Evolutionary conservation across 176 grass and related monocot genomes (phyloP).

Genomic region (Chloris gayana): DNA sequence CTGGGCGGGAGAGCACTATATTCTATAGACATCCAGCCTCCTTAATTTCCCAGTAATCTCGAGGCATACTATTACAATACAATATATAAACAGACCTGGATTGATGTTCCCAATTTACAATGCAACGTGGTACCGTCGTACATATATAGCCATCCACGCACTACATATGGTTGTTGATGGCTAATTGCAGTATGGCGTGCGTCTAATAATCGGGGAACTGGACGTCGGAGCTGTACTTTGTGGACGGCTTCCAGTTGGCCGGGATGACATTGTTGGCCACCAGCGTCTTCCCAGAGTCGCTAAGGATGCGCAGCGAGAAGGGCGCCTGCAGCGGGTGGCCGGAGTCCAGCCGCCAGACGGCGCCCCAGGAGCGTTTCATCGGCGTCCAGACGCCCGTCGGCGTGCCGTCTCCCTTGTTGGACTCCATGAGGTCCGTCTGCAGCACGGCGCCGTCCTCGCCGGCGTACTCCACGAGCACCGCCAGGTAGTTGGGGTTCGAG

Average conservation of each 20-base stretch:
- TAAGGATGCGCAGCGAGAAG: slow-evolving; percentile 61
- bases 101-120: neutral
- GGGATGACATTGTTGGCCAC: slow-evolving; percentile 65
- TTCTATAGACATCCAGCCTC: slow-evolving; percentile 33
- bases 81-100: no score
- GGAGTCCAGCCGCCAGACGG: slow-evolving; percentile 64
- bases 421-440: slow-evolving; percentile 50
- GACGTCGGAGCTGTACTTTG: slow-evolving; percentile 55
- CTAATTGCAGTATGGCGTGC: neutral
- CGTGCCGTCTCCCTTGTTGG: neutral
- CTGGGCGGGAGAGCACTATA: slow-evolving; percentile 38
- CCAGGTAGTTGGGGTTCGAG: slow-evolving; percentile 69
- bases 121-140: neutral
- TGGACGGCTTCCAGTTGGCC: slow-evolving; percentile 43
- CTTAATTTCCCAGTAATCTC: slow-evolving; percentile 12
- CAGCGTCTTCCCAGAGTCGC: slow-evolving; percentile 34
- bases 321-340: slow-evolving; percentile 45
- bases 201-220: slow-evolving; percentile 46
- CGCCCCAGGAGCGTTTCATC: slow-evolving; percentile 58
- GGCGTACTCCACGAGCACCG: slow-evolving; percentile 57
- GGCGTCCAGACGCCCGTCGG: slow-evolving; percentile 37
- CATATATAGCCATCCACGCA: neutral
- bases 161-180: neutral
- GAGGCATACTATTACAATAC: neutral
- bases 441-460: slow-evolving; percentile 52